A percentile compares a stretch with the other conserved stretches of the same genome.
phyloP scores from a whole-genome alignment of 2,329 filamentous ascomycete genomes.

The Penicillium vulpinum region DNA sequence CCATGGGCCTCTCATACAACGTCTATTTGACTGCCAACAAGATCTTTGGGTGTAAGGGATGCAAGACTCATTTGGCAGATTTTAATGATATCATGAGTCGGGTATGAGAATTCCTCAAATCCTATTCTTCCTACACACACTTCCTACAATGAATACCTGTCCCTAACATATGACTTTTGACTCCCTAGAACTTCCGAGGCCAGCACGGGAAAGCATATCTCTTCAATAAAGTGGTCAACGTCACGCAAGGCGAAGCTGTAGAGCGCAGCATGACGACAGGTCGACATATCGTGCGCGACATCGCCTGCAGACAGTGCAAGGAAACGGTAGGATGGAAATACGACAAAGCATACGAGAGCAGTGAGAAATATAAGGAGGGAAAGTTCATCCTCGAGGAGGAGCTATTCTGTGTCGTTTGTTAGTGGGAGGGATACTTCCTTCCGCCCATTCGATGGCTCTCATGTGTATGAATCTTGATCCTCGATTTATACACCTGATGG shows the following conservation, averaged over 20 bases:
- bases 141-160: neutral
- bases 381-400: constrained; percentile 97
- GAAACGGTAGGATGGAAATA: constrained; percentile 98
- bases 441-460: neutral
- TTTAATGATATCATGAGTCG: constrained; percentile 94
- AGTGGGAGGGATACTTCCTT: constrained; percentile 13
- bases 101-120: constrained; percentile 51
- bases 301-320: constrained; percentile 85
- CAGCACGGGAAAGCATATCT: constrained; percentile 98
- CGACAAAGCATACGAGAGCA: constrained; percentile 88
- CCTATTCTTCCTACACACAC: neutral
- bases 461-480: neutral
- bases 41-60: constrained; percentile 90
- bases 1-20: constrained; percentile 89
- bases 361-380: constrained; percentile 98
- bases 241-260: constrained; percentile 74
- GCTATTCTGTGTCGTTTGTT: constrained; percentile 76
- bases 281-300: constrained; percentile 89
- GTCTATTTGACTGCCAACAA: constrained; percentile 81
- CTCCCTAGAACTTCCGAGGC: constrained; percentile 84
- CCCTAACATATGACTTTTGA: constrained; percentile 12
- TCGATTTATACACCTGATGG: neutral
- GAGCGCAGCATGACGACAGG: constrained; percentile 99
- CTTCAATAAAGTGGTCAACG: constrained; percentile 92
- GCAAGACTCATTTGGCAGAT: constrained; percentile 93